phyloP scores from a whole-genome alignment of 2,329 filamentous ascomycete species.

The Cladosporium sp. region DNA sequence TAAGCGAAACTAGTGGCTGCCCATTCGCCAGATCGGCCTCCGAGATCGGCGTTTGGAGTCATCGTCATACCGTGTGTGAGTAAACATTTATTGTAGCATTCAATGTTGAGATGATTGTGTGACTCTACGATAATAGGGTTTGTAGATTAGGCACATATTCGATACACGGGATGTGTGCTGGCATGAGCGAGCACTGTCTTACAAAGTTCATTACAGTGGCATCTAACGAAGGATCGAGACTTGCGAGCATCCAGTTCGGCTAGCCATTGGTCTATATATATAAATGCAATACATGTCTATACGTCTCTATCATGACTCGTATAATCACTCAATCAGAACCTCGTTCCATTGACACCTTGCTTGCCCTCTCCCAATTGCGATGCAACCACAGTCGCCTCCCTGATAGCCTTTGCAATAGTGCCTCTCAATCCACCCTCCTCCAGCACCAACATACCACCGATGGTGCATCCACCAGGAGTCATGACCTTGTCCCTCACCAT shows the following conservation, averaged over 20 bases:
- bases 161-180: neutral
- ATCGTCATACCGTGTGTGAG: slow-evolving; percentile 1
- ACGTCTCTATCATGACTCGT: neutral
- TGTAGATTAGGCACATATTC: too few species aligned
- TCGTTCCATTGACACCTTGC: slow-evolving; percentile 48
- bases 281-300: neutral
- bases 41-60: slow-evolving; percentile 16
- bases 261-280: neutral
- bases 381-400: slow-evolving; percentile 71
- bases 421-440: slow-evolving; percentile 73
- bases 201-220: neutral
- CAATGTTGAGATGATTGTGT: neutral
- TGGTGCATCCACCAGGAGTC: slow-evolving; percentile 77
- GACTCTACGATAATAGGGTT: neutral
- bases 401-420: slow-evolving; percentile 66
- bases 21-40: neutral
- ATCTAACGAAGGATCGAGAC: neutral
- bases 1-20: slow-evolving; percentile 20
- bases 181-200: neutral
- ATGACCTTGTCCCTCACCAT: slow-evolving; percentile 74
- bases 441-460: slow-evolving; percentile 70
- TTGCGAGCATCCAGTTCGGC: neutral
- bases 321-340: neutral
- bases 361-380: slow-evolving; percentile 63
- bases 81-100: neutral